These are phyloP conservation scores for Alternaria viburni DNA, from an alignment of 2,329 filamentous ascomycete species.

Conservation along the genomic window DNA sequence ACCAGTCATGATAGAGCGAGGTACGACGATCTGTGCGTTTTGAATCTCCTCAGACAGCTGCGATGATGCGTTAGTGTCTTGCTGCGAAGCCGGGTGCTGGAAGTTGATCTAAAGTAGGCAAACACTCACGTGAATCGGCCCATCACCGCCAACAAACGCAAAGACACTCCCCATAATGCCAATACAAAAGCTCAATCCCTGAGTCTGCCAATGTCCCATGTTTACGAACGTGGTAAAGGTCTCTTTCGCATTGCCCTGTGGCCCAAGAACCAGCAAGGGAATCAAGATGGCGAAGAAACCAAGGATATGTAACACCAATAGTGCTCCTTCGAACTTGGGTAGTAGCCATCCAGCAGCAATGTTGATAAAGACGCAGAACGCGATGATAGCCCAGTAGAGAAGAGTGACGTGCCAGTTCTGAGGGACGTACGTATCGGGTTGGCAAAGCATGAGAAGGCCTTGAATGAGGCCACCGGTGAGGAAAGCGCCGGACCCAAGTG, in stretches of 20 bases:
- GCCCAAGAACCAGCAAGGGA: constrained; percentile 52
- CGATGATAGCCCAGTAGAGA: constrained; percentile 53
- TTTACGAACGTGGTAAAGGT: constrained; percentile 57
- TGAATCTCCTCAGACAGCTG: constrained; percentile 40
- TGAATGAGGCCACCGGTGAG: constrained; percentile 37
- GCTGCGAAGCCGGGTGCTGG: neutral
- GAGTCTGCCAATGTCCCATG: constrained; percentile 51
- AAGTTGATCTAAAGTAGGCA: neutral
- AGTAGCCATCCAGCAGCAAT: constrained; percentile 51
- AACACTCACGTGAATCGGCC: constrained; percentile 44
- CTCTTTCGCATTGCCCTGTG: constrained; percentile 44
- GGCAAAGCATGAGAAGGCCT: constrained; percentile 46
- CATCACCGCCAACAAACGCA: constrained; percentile 47
- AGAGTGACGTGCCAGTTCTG: constrained; percentile 59
- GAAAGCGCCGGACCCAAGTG: constrained; percentile 36
- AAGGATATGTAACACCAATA: constrained; percentile 56
- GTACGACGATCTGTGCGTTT: constrained; percentile 36
- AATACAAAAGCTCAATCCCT: constrained; percentile 52
- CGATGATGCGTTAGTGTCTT: constrained; percentile 3
- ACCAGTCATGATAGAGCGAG: constrained; percentile 47
- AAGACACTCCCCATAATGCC: constrained; percentile 47
- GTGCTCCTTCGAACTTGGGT: constrained; percentile 55
- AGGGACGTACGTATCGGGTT: constrained; percentile 43
- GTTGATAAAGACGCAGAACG: constrained; percentile 52
- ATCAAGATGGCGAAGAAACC: constrained; percentile 60